Percentiles rank a stretch among this genome's conserved stretches.
Evolutionary conservation across 768 basidiomycete species (phyloP).

Genomic region (Trichaptum fuscoviolaceum): DNA sequence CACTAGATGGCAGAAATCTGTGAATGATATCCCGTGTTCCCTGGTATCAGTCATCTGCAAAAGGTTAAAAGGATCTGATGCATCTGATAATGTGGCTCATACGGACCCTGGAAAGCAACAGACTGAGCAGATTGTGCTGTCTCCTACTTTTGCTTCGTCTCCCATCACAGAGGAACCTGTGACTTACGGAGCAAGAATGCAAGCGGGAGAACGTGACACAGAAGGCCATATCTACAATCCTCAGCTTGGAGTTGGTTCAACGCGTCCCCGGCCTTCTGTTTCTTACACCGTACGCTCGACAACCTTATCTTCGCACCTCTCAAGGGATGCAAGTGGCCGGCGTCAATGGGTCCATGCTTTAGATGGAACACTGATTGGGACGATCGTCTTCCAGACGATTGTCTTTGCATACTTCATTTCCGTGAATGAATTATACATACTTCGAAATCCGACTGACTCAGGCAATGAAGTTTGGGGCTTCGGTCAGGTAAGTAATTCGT

Average conservation of each 20-base stretch:
- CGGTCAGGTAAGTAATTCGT: slow-evolving; percentile 26
- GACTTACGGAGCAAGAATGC: no score
- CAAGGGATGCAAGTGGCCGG: slow-evolving; percentile 12
- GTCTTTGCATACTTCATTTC: slow-evolving; percentile 37
- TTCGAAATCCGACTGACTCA: slow-evolving; percentile 24
- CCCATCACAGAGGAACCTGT: no score
- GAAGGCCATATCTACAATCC: no score
- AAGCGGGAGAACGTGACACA: no score
- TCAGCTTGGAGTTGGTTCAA: neutral
- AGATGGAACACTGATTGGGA: slow-evolving; percentile 38
- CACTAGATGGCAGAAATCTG: no score
- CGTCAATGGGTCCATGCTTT: slow-evolving; percentile 29
- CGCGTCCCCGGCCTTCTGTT: neutral
- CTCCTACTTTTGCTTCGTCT: no score
- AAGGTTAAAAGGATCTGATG: no score
- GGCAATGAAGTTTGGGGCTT: slow-evolving; percentile 29
- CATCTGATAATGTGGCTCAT: no score
- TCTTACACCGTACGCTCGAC: neutral
- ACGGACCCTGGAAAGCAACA: no score
- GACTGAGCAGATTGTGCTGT: no score
- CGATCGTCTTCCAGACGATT: slow-evolving; percentile 30
- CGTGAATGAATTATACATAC: slow-evolving; percentile 32
- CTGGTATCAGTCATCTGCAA: no score
- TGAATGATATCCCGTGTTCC: no score
- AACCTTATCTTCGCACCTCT: neutral